Base-by-base conservation (phyloP, 768 basidiomycete species). In the Rhodotorula babjevae region DNA sequence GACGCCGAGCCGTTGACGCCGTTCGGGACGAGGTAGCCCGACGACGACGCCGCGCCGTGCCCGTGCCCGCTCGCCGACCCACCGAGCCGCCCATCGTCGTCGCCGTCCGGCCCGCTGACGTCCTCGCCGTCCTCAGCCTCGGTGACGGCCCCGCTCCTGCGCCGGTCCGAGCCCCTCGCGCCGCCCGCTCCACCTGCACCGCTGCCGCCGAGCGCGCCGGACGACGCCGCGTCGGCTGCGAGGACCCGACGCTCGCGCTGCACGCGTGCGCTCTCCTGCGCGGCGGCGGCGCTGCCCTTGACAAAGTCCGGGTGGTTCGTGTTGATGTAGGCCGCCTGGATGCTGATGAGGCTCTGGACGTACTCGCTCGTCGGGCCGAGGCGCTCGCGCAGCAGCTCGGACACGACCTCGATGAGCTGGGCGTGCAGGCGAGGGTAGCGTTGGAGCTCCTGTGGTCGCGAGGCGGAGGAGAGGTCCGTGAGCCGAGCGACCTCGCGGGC, bases 291-390 rank as follows among this genome's bases (percentile, higher is more conserved):
- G 49, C 90, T 90, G 18, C 90, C 90, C 29, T 89, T 84, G 68
- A 94, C 88, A 82, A 97, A 98, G 46, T 91, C 87, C 12, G 96
- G 96, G 80, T 99, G 96, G 81, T 98, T 98, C 68, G 94, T 98
- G 81, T 99, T 99, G 85, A 99, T 98, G 80, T 99, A 99, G 19
- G 96, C 94, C 2, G 93, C 93, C 81, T 99, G 96, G 61, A 99
- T 99, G 77, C 89, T 87, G 77, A 99, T 97, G 78, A 99, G 84
- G 79, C 91, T 93, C 76, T 92, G 90, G 0, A 94, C 90, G 81
- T 98, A 98, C n/a, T 93, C 90, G 4, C 92, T 93, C 0, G 96
- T 96, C 2, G 96, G 96, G 1, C 94, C 94, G 23, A 99, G 86
- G 14, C 96, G 88, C 82, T 99, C 96, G 61, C 93, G 87, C 50